These are phyloP conservation scores for Trypanosoma mega DNA, from an alignment of 208 protist species.

Conservation along the genomic window DNA sequence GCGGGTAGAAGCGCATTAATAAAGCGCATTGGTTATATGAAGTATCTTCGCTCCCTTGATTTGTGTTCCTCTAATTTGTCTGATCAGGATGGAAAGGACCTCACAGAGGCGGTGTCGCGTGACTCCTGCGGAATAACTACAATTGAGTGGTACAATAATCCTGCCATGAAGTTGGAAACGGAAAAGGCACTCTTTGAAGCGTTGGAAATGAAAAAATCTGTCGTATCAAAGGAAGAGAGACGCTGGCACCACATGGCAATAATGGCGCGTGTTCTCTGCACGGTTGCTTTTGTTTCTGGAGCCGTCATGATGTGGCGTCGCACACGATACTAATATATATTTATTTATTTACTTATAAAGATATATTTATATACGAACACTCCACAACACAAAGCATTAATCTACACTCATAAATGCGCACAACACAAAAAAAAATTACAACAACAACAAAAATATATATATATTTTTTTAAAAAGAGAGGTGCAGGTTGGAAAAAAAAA, in stretches of 20 bases:
- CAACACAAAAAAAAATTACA: no score
- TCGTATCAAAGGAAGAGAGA: background rate
- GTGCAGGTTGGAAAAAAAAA: no score
- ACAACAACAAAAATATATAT: no score
- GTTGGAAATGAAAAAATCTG: constrained; percentile 38
- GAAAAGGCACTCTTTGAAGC: constrained; percentile 62
- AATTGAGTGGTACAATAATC: constrained; percentile 89
- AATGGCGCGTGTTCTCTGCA: constrained; percentile 1
- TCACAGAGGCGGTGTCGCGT: constrained; percentile 46
- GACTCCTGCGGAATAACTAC: constrained; percentile 41
- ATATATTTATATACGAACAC: background rate
- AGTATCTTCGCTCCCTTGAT: constrained; percentile 56
- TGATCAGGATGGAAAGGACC: constrained; percentile 53
- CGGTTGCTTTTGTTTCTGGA: constrained; percentile 20
- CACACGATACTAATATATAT: constrained; percentile 15
- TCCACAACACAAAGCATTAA: no score
- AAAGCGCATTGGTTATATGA: constrained; percentile 33
- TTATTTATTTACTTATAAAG: constrained; percentile 4
- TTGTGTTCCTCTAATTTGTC: constrained; percentile 74
- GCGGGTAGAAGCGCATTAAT: constrained; percentile 50
- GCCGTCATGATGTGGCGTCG: constrained; percentile 10
- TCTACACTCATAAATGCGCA: no score
- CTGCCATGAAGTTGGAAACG: constrained; percentile 50
- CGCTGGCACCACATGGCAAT: background rate
- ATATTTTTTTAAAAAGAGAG: no score